A percentile compares a stretch with the other conserved stretches of the same genome.
phyloP scores from a whole-genome alignment of 2,329 filamentous ascomycete species.

The Fusarium equiseti region DNA sequence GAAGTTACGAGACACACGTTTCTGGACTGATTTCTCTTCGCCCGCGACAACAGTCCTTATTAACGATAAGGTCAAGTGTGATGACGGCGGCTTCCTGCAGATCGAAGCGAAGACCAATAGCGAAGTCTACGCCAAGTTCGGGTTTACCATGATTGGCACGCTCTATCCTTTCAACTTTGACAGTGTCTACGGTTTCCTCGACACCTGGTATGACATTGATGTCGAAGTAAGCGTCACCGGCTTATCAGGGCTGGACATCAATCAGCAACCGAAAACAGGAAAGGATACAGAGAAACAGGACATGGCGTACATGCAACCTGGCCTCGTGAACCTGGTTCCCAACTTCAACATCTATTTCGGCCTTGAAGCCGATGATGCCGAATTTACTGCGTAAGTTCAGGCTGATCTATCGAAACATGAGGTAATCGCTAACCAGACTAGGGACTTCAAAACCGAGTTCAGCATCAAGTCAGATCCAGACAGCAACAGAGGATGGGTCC shows the following conservation, averaged over 20 bases:
- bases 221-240: background rate
- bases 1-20: background rate
- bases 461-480: slow-evolving; percentile 10
- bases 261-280: background rate
- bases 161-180: slow-evolving; percentile 8
- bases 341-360: slow-evolving; percentile 6
- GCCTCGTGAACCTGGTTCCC: background rate
- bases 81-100: slow-evolving; percentile 1
- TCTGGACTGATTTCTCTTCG: slow-evolving; percentile 8
- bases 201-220: slow-evolving; percentile 1
- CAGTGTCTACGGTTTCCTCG: slow-evolving; percentile 4
- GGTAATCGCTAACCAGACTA: background rate
- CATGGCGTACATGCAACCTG: slow-evolving; percentile 2
- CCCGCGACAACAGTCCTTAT: background rate
- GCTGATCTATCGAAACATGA: background rate
- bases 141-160: slow-evolving; percentile 11
- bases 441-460: slow-evolving; percentile 3
- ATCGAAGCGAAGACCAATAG: background rate
- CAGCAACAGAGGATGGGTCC: slow-evolving; percentile 3
- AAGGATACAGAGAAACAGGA: slow-evolving; percentile 1
- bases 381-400: slow-evolving; percentile 3
- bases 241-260: slow-evolving; percentile 2
- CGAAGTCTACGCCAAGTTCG: slow-evolving; percentile 7
- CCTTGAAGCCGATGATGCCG: background rate
- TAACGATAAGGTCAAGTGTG: slow-evolving; percentile 1